Conservation (phyloP, 2,329 filamentous ascomycete genomes). For the Alternaria arbusti region DNA sequence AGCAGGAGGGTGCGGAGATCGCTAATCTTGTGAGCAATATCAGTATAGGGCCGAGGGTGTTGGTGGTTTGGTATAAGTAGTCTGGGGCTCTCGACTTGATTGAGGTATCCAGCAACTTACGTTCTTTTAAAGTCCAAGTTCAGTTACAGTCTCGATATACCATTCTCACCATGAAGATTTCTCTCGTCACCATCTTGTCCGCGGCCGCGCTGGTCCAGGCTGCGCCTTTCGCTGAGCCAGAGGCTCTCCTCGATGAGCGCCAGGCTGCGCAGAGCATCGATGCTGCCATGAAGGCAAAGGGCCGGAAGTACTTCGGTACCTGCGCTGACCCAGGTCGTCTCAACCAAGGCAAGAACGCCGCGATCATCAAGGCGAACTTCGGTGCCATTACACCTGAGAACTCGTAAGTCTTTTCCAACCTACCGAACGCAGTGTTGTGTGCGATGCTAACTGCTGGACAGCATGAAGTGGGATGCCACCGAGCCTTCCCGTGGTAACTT, state of each 20-base stretch:
- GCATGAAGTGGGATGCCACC: conserved; percentile 72
- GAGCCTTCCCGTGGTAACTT: conserved; percentile 52
- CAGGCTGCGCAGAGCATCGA: conserved; percentile 59
- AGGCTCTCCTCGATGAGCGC: conserved; percentile 34
- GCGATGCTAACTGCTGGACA: conserved; percentile 26
- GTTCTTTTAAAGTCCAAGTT: not conserved
- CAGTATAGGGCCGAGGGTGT: not conserved
- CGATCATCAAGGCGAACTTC: conserved; percentile 68
- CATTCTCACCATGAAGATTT: conserved; percentile 39
- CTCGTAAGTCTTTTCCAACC: conserved; percentile 33
- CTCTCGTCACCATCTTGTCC: conserved; percentile 35
- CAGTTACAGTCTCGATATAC: not conserved
- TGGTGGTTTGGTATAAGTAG: conserved; percentile 3
- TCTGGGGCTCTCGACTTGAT: not conserved
- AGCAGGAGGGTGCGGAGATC: not conserved
- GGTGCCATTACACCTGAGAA: conserved; percentile 73
- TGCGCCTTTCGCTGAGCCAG: conserved; percentile 38
- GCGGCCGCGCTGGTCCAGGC: conserved; percentile 37
- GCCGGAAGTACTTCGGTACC: conserved; percentile 71
- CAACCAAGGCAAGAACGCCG: conserved; percentile 57
- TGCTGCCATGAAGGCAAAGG: conserved; percentile 64
- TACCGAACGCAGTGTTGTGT: not conserved
- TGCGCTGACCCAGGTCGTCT: conserved; percentile 64
- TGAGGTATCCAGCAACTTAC: not conserved
- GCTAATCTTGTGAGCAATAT: not conserved